Conservation (phyloP, 495 filamentous ascomycete genomes). For the Xeromyces bisporus region DNA sequence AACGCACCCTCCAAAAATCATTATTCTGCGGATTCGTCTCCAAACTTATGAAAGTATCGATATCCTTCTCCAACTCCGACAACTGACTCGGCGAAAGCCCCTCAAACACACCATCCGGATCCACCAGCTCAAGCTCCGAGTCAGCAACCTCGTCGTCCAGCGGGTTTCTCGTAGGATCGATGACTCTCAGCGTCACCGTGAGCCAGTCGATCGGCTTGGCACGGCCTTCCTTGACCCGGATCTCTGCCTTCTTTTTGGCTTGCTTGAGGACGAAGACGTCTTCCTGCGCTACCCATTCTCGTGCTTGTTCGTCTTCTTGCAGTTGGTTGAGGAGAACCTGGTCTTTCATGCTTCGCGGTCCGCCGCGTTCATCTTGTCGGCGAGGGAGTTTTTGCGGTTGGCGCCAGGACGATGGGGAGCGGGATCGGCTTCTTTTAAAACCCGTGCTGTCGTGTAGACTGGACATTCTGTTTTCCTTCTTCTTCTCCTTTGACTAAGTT, state of each 20-base stretch:
- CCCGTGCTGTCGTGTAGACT: slow-evolving; percentile 17
- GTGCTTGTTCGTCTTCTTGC: slow-evolving; percentile 60
- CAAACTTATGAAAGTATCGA: slow-evolving; percentile 66
- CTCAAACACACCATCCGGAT: slow-evolving; percentile 71
- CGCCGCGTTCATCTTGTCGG: slow-evolving; percentile 16
- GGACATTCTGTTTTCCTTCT: slow-evolving; percentile 14
- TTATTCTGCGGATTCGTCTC: slow-evolving; percentile 62
- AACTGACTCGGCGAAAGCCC: slow-evolving; percentile 53
- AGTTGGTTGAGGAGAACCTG: slow-evolving; percentile 41
- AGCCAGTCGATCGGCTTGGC: slow-evolving; percentile 93
- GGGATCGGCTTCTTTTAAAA: slow-evolving; percentile 24
- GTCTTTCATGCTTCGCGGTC: slow-evolving; percentile 25
- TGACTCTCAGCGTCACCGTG: slow-evolving; percentile 72
- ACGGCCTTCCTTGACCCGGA: slow-evolving; percentile 83
- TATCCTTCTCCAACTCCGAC: slow-evolving; percentile 66
- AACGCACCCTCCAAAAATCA: slow-evolving; percentile 67
- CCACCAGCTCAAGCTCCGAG: slow-evolving; percentile 57
- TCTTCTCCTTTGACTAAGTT: slow-evolving; percentile 9
- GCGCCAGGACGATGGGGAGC: slow-evolving; percentile 26
- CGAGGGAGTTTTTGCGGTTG: slow-evolving; percentile 23
- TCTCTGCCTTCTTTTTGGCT: slow-evolving; percentile 93
- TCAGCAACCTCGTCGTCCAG: slow-evolving; percentile 78
- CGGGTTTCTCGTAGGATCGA: slow-evolving; percentile 60
- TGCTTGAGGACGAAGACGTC: slow-evolving; percentile 94
- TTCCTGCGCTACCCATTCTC: slow-evolving; percentile 81